phyloP scores from a whole-genome alignment of 441 rosid species.

The Brassica balearica region DNA sequence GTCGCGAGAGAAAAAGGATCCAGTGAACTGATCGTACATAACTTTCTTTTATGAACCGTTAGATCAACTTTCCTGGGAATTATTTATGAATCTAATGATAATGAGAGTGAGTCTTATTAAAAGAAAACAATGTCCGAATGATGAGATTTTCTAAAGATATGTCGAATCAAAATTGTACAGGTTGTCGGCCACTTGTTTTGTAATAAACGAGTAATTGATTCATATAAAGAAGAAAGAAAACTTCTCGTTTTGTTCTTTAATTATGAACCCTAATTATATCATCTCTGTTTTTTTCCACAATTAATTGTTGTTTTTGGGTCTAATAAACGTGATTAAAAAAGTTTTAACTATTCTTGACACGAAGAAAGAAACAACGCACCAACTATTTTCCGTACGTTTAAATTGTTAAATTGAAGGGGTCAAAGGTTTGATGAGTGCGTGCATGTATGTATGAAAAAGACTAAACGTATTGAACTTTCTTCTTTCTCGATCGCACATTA shows the following conservation, averaged over 20 bases:
- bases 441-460: constrained; percentile 3
- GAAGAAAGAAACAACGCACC: constrained; percentile 9
- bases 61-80: background rate
- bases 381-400: background rate
- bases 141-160: constrained; percentile 14
- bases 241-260: background rate
- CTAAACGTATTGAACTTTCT: background rate
- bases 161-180: constrained; percentile 18
- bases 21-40: background rate
- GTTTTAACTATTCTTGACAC: background rate
- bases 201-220: background rate
- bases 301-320: background rate
- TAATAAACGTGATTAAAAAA: background rate
- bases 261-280: background rate
- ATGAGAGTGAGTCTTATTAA: background rate
- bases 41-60: constrained; percentile 20
- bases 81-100: constrained; percentile 8
- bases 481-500: background rate
- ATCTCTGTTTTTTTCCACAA: constrained; percentile 5
- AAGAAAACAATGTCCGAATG: constrained; percentile 2
- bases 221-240: background rate
- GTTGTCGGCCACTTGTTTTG: constrained; percentile 41
- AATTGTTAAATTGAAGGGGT: background rate
- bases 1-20: constrained; percentile 17
- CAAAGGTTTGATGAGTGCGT: constrained; percentile 1